These are phyloP conservation scores for Protomyces gravidus DNA, from an alignment of 1,139 yeast species.

Conservation along the genomic window DNA sequence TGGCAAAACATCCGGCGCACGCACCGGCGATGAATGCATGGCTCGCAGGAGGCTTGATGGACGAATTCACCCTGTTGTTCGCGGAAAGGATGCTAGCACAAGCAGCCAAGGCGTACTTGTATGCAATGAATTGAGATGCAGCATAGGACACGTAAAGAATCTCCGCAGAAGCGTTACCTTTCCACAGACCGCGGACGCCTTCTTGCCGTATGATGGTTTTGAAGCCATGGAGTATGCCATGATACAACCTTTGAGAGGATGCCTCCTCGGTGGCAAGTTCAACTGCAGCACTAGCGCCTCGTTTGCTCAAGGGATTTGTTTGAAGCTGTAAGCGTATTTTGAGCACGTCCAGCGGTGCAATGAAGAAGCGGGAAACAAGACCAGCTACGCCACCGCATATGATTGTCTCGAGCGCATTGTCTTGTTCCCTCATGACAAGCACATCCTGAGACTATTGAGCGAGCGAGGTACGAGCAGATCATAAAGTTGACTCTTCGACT, in stretches of 20 bases:
- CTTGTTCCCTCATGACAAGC: slow-evolving; percentile 18
- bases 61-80: no score
- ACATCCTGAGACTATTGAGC: no score
- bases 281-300: not conserved
- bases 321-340: slow-evolving; percentile 79
- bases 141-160: slow-evolving; percentile 80
- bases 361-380: slow-evolving; percentile 47
- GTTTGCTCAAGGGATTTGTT: slow-evolving; percentile 27
- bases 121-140: slow-evolving; percentile 74
- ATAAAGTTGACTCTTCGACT: no score
- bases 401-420: slow-evolving; percentile 18
- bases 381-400: slow-evolving; percentile 30
- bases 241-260: not conserved
- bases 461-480: no score
- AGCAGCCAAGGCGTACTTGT: slow-evolving; percentile 48
- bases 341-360: slow-evolving; percentile 86
- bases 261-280: not conserved
- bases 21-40: slow-evolving; percentile 68
- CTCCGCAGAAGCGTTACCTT: slow-evolving; percentile 92
- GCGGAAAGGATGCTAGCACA: slow-evolving; percentile 32
- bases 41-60: slow-evolving; percentile 43
- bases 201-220: slow-evolving; percentile 23
- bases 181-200: slow-evolving; percentile 55
- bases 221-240: slow-evolving; percentile 18
- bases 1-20: slow-evolving; percentile 70